Conservation (phyloP, 176 grass and related monocot species). For the Microstegium vimineum region DNA sequence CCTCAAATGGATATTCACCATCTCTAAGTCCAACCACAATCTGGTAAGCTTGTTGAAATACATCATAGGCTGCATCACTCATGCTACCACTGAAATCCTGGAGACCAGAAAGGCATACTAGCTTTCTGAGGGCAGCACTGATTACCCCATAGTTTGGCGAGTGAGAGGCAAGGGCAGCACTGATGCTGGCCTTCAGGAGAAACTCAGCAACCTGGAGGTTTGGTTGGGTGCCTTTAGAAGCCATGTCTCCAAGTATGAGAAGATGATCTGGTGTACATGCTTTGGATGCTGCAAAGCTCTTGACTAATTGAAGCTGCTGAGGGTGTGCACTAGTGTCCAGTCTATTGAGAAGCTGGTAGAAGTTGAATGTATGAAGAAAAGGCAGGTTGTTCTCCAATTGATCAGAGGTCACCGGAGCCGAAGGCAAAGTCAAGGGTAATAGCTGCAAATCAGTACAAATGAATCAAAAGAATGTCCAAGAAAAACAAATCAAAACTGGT, state of each 20-base stretch:
- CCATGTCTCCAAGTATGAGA: constrained; percentile 51
- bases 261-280: constrained; percentile 57
- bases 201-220: constrained; percentile 74
- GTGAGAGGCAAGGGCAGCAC: constrained; percentile 52
- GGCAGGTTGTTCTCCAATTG: constrained; percentile 38
- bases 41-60: constrained; percentile 77
- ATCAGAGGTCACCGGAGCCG: constrained; percentile 31
- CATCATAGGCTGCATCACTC: constrained; percentile 60
- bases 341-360: constrained; percentile 66
- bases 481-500: constrained; percentile 13
- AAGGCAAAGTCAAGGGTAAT: constrained; percentile 47
- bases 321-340: constrained; percentile 26
- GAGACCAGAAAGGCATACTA: constrained; percentile 54
- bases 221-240: constrained; percentile 48
- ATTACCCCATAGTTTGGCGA: constrained; percentile 72
- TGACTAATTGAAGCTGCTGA: constrained; percentile 74
- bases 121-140: constrained; percentile 57
- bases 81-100: constrained; percentile 48
- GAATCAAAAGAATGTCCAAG: constrained; percentile 26
- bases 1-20: constrained; percentile 77
- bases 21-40: constrained; percentile 81
- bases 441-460: constrained; percentile 41
- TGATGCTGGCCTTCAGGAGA: constrained; percentile 58
- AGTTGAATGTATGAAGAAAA: constrained; percentile 64
- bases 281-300: constrained; percentile 73